Conservation (phyloP, 495 filamentous ascomycete species). For the Collariella sp. region DNA sequence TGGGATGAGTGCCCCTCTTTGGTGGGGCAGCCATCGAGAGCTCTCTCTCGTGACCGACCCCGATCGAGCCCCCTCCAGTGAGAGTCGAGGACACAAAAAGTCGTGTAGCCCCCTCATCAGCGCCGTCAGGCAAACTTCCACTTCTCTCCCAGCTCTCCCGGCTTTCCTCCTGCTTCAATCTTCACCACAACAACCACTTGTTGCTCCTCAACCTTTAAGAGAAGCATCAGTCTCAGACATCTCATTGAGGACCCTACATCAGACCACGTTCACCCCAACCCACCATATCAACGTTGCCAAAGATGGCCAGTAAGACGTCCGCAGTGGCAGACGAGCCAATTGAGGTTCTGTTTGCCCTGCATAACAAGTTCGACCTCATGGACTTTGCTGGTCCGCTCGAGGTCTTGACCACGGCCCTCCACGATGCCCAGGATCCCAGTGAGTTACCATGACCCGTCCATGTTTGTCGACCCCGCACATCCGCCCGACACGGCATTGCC, state of each 20-base stretch:
- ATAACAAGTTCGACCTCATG: constrained; percentile 45
- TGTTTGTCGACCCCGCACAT: constrained; percentile 6
- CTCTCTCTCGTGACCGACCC: constrained; percentile 21
- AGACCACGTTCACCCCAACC: not conserved
- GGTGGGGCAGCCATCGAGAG: constrained; percentile 12
- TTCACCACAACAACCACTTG: not conserved
- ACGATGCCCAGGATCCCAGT: constrained; percentile 55
- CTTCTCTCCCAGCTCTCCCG: constrained; percentile 1
- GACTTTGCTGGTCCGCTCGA: constrained; percentile 64
- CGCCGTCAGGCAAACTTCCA: not conserved
- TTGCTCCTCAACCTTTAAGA: not conserved
- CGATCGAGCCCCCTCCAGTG: constrained; percentile 4
- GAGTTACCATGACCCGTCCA: constrained; percentile 22
- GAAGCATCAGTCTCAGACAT: constrained; percentile 2
- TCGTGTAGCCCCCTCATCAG: not conserved
- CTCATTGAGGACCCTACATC: constrained; percentile 9
- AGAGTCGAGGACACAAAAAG: constrained; percentile 10
- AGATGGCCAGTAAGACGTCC: constrained; percentile 42
- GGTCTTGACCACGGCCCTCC: constrained; percentile 49
- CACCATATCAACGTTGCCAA: constrained; percentile 19
- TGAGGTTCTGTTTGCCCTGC: constrained; percentile 44
- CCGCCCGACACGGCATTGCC: not conserved
- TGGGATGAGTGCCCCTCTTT: constrained; percentile 14
- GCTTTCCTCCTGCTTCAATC: not conserved
- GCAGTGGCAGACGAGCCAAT: constrained; percentile 43